A percentile compares a stretch with the other conserved stretches of the same genome.
These are phyloP conservation scores for Penicillium griseofulvum DNA, from an alignment of 2,329 filamentous ascomycete species.

Conservation along the genomic window DNA sequence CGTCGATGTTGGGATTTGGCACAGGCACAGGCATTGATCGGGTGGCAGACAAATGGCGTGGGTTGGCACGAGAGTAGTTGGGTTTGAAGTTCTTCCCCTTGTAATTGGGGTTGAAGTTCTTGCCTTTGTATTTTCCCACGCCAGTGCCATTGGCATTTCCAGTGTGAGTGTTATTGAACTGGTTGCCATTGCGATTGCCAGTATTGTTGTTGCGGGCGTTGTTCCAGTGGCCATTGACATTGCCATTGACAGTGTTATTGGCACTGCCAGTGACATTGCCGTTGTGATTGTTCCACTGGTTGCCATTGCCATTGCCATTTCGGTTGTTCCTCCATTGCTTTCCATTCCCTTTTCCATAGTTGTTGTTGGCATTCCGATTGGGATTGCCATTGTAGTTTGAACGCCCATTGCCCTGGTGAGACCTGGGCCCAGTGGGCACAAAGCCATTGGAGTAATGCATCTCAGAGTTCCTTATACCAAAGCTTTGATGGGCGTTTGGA, in stretches of 20 bases:
- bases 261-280: not conserved
- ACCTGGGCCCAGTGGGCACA: not conserved
- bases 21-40: not conserved
- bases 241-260: not conserved
- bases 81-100: not conserved
- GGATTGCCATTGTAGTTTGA: not conserved
- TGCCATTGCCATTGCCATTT: not conserved
- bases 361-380: not conserved
- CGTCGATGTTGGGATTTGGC: not conserved
- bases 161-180: not conserved
- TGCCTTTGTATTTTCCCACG: not conserved
- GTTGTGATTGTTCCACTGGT: not conserved
- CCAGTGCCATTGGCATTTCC: not conserved
- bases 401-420: not conserved
- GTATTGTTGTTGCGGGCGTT: not conserved
- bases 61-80: not conserved
- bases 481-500: not conserved
- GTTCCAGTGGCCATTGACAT: not conserved
- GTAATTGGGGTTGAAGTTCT: not conserved
- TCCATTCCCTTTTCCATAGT: not conserved
- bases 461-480: not conserved
- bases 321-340: not conserved
- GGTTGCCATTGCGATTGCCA: no score
- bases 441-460: not conserved
- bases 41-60: no score